Percentiles rank a stretch among this genome's conserved stretches.
These are phyloP conservation scores for Tripterygium wilfordii DNA, from an alignment of 177 flowering plant genomes.

Conservation along the genomic window DNA sequence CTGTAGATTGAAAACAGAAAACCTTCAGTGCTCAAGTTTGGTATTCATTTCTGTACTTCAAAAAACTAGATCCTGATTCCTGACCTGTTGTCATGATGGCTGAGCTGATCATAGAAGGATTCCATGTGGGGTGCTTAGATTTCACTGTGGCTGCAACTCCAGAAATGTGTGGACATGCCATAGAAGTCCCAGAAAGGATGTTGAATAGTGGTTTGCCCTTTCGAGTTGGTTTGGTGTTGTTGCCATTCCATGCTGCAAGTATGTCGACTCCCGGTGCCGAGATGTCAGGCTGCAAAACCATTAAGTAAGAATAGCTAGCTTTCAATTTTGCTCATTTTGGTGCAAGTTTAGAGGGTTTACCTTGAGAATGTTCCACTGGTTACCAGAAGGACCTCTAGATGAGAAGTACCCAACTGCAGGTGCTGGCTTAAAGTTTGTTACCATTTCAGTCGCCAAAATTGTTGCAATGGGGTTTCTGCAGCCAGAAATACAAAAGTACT, in stretches of 20 bases:
- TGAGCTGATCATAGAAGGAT: constrained; percentile 61
- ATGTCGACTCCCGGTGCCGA: constrained; percentile 85
- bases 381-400: constrained; percentile 60
- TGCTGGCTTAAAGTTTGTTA: constrained; percentile 53
- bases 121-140: constrained; percentile 48
- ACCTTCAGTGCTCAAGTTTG: no score
- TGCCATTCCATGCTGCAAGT: constrained; percentile 74
- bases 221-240: constrained; percentile 31
- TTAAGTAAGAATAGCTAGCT: background rate
- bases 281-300: constrained; percentile 69
- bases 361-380: constrained; percentile 59
- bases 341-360: constrained; percentile 18
- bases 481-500: constrained; percentile 1
- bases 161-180: constrained; percentile 86
- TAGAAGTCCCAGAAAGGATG: constrained; percentile 80
- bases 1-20: constrained; percentile 37
- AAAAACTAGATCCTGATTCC: background rate
- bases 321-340: background rate
- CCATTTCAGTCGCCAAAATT: constrained; percentile 43
- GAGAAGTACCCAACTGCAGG: constrained; percentile 68
- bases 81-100: constrained; percentile 79
- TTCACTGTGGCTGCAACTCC: constrained; percentile 61
- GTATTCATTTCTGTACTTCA: no score
- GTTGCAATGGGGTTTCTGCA: constrained; percentile 64
- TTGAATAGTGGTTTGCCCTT: constrained; percentile 51